Evolutionary conservation across 805 yeast species (phyloP).

Genomic region (Komagataella populi): DNA sequence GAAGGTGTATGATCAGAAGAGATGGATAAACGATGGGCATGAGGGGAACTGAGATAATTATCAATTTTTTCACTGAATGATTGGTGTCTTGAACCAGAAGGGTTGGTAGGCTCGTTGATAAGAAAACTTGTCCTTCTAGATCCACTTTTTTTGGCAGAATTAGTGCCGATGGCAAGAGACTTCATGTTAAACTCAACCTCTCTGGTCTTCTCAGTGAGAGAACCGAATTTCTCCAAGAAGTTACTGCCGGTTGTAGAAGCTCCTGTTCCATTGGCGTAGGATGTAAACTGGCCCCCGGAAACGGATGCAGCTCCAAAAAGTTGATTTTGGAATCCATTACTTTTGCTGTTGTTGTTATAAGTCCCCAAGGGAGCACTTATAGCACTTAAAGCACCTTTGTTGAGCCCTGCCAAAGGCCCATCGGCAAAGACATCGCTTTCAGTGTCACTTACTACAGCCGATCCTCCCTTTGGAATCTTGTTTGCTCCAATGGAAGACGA

Average conservation of each 20-base stretch:
- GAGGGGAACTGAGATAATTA: constrained; percentile 22
- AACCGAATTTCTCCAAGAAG: constrained; percentile 48
- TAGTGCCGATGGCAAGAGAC: constrained; percentile 19
- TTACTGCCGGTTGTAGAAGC: constrained; percentile 7
- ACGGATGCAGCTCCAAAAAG: constrained; percentile 49
- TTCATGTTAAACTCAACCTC: constrained; percentile 43
- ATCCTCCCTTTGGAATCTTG: constrained; percentile 16
- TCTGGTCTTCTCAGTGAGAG: constrained; percentile 57
- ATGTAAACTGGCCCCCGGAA: constrained; percentile 24
- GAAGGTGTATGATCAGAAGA: constrained; percentile 9
- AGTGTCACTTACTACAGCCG: constrained; percentile 22
- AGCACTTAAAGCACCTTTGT: constrained; percentile 32
- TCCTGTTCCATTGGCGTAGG: constrained; percentile 21
- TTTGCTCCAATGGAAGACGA: constrained; percentile 14
- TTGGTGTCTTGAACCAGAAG: constrained; percentile 26
- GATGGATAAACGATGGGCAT: constrained; percentile 14
- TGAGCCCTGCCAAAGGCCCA: constrained; percentile 25
- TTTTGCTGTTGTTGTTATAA: constrained; percentile 5
- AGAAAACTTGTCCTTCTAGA: constrained; percentile 42
- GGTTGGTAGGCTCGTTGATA: constrained; percentile 11
- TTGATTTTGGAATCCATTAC: constrained; percentile 18
- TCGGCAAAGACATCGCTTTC: constrained; percentile 19
- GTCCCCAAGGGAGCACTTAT: constrained; percentile 30
- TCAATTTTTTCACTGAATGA: constrained; percentile 53
- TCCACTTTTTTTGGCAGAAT: constrained; percentile 6